Base-by-base conservation (phyloP, 352 stramenopile species). In the Globisporangium spiculum region DNA sequence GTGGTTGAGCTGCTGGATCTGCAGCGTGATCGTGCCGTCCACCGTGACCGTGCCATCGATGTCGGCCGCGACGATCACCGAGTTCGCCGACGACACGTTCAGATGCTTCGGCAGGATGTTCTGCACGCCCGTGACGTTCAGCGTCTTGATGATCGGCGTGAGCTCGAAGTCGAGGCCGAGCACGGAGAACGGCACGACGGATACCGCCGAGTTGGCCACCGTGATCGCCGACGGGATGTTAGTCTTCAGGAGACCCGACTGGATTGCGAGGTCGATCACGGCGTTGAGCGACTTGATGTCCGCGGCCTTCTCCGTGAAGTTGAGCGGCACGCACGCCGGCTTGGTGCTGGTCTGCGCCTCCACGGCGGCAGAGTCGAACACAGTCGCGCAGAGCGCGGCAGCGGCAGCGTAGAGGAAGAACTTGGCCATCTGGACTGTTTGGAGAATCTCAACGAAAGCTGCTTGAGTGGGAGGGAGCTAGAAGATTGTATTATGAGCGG, bases 231-330 rank as follows among this genome's bases (percentile, higher is more conserved):
- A 22, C n/a, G 78, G 68, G 53, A 79, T 65, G 59, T 64, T 72
- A n/a, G 66, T 69, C 16, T 54, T 70, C 24, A 80, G 57, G 3
- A 80, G 32, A 16, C 71, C 68, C 7, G 66, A 59, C 48, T 44
- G 57, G 38, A 67, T 64, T 48, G 74, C 79, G 38, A 83, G 46
- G 50, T 84, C 76, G 24, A 86, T 69, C 48, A 88, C 68, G 30
- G 69, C 75, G 76, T 86, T 88, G 69, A 88, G 71, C 54, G 71
- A 66, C 53, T 68, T 72, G 70, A 90, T 75, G 66, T 86, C 79
- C 24, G 68, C 73, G 41, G 70, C 69, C 34, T 76, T 77, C 6
- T 77, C 76, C 46, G 73, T 66, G 68, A 82, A 88, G 60, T 79
- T 75, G 30, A 81, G 66, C 56, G 80, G 69, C 60, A 71, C 63